Percentiles rank a stretch among this genome's conserved stretches.
These are phyloP conservation scores for Pelargonium cotyledonis DNA, from an alignment of 441 rosid species.

Conservation along the genomic window DNA sequence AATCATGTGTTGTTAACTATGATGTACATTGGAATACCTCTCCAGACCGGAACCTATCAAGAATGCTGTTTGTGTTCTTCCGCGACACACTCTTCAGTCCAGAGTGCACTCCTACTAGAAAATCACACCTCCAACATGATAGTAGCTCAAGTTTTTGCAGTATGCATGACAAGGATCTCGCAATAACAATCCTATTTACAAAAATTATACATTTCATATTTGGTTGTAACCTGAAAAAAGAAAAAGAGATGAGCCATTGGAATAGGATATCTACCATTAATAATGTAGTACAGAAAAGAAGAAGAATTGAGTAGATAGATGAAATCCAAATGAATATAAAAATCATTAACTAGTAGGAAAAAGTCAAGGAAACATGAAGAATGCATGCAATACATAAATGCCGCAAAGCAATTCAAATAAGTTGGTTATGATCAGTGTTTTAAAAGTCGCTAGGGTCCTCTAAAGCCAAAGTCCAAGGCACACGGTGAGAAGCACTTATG, in stretches of 20 bases:
- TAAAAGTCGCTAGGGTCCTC: no score
- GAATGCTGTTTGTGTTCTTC: slow-evolving; percentile 56
- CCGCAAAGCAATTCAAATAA: neutral
- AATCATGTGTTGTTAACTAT: neutral
- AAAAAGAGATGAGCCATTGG: slow-evolving; percentile 19
- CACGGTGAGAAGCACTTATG: no score
- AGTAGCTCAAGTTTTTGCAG: slow-evolving; percentile 60
- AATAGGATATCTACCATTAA: neutral
- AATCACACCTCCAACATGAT: slow-evolving; percentile 78
- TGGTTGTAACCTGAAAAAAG: slow-evolving; percentile 61
- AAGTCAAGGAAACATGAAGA: neutral
- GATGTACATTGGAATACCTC: slow-evolving; percentile 43
- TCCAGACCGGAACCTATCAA: slow-evolving; percentile 70
- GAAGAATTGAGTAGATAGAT: neutral
- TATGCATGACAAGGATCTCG: slow-evolving; percentile 67
- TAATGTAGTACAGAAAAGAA: neutral
- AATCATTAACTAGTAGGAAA: neutral
- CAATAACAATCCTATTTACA: slow-evolving; percentile 87
- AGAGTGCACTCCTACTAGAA: slow-evolving; percentile 84
- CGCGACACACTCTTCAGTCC: slow-evolving; percentile 79
- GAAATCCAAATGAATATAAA: slow-evolving; percentile 1
- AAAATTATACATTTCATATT: slow-evolving; percentile 85
- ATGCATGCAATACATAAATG: neutral
- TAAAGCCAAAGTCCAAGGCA: no score
- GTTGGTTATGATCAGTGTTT: neutral